Evolutionary conservation across 352 stramenopile genomes (phyloP), one percentile per base, ranked within the genome.

Genomic region (Globisporangium polare): DNA sequence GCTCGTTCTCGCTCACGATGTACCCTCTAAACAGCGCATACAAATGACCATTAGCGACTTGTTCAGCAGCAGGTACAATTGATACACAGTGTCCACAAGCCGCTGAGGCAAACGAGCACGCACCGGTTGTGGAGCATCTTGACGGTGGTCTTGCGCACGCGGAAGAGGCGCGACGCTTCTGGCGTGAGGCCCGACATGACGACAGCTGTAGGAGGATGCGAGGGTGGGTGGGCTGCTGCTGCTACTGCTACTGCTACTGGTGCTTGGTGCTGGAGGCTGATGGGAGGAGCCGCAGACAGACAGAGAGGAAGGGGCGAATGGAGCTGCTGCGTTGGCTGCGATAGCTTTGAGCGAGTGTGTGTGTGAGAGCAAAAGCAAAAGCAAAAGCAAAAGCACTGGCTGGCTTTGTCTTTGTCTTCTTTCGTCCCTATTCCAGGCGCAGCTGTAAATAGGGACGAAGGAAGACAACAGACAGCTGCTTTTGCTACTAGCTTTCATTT

Each of bases 1-100:
- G 77, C 73, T 98, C 91, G 57, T 98, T 95, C 59, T 98, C 88
- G 66, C 88, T 94, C 62, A 99, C 96, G 75, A 99, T 98, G 80
- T 99, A 99, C 24, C 95, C 94, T 39, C 96, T 97, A 85, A 57
- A 24, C 20, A 27, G 10, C 2, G n/a, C 17, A 69, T 24, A 22
- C 27, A 37, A 12, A 24, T 20, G n/a, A 39, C 5, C 7, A 22
- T 54, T 41, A 54, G 8, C 12, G 8, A 39, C 33, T 0, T 9
- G 15, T 9, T 41, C 17, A 39, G 17, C 49, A 41, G 37, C 15
- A 5, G 5, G 17, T n/a, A 43, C 17, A 22, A 33, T 33, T 33
- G 29, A 33, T 33, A 22, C 18, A 46, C 41, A n/a, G 18, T 22
- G 41, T 2, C 41, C 9, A 55, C 17, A 12, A 53, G 47, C 13